phyloP scores from a whole-genome alignment of 2,329 filamentous ascomycete genomes.

The Pseudogymnoascus sp. region DNA sequence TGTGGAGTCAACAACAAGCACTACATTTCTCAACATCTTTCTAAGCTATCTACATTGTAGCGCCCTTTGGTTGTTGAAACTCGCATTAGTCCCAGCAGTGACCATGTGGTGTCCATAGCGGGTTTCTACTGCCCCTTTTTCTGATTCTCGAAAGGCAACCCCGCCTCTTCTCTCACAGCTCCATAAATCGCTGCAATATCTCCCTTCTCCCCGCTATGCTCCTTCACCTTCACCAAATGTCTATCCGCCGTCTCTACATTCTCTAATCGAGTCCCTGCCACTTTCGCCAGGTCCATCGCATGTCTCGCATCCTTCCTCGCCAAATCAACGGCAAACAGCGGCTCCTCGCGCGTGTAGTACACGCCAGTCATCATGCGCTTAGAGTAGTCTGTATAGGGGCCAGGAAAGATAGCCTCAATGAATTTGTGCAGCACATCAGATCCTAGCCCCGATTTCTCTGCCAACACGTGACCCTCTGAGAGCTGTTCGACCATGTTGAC shows the following conservation, averaged over 20 bases:
- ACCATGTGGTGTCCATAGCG: not conserved
- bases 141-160: constrained; percentile 64
- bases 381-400: constrained; percentile 66
- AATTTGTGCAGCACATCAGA: constrained; percentile 61
- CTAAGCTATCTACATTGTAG: not conserved
- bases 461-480: constrained; percentile 67
- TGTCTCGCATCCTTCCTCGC: constrained; percentile 77
- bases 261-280: constrained; percentile 52
- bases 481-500: constrained; percentile 74
- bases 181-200: constrained; percentile 82
- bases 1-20: not conserved
- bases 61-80: not conserved
- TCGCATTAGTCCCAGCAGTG: not conserved
- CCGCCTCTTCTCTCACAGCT: constrained; percentile 63
- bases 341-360: constrained; percentile 67
- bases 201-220: constrained; percentile 58
- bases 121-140: not conserved
- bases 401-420: constrained; percentile 65
- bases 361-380: constrained; percentile 66
- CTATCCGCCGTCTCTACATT: constrained; percentile 59
- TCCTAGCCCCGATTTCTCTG: constrained; percentile 73
- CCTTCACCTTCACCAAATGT: constrained; percentile 62
- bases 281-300: constrained; percentile 57
- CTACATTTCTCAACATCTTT: not conserved
- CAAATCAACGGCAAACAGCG: constrained; percentile 75